A percentile compares a stretch with the other conserved stretches of the same genome.
phyloP scores from a whole-genome alignment of 1,139 yeast species.

The Candida buenavistaensis region DNA sequence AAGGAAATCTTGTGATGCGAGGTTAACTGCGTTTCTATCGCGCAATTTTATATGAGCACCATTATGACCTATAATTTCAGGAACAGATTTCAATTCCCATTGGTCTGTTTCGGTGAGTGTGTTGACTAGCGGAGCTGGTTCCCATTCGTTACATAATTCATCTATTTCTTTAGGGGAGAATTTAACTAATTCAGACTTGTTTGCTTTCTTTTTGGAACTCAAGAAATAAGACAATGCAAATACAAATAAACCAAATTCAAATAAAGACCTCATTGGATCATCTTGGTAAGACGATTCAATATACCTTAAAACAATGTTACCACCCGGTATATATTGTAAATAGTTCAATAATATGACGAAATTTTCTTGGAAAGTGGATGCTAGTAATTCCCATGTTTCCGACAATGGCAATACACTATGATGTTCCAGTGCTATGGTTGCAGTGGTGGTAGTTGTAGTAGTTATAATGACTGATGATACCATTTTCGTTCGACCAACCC shows the following conservation, averaged over 20 bases:
- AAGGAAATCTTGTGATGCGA: conserved; percentile 65
- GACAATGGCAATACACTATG: conserved; percentile 22
- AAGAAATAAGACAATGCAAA: conserved; percentile 86
- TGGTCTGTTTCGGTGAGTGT: conserved; percentile 51
- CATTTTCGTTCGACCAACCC: too few relatives aligned
- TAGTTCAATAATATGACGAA: conserved; percentile 38
- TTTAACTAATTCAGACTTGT: conserved; percentile 68
- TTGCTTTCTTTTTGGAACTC: conserved; percentile 77
- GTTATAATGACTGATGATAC: conserved; percentile 14
- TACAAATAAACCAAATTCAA: conserved; percentile 76
- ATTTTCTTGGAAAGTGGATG: conserved; percentile 33
- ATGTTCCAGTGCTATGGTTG: conserved; percentile 21
- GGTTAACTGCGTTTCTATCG: conserved; percentile 44
- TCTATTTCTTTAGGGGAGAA: conserved; percentile 72
- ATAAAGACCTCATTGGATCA: conserved; percentile 87
- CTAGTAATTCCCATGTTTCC: conserved; percentile 41
- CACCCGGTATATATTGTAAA: conserved; percentile 70
- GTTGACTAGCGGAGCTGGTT: conserved; percentile 77
- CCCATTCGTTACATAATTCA: conserved; percentile 87
- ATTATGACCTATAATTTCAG: conserved; percentile 59
- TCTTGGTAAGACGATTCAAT: conserved; percentile 87
- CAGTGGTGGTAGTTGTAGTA: conserved; percentile 24
- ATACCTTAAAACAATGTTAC: conserved; percentile 70
- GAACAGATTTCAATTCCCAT: conserved; percentile 65
- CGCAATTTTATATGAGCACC: conserved; percentile 46